These are phyloP conservation scores for Amanita fuliginea DNA, from an alignment of 768 basidiomycete species.

Conservation along the genomic window DNA sequence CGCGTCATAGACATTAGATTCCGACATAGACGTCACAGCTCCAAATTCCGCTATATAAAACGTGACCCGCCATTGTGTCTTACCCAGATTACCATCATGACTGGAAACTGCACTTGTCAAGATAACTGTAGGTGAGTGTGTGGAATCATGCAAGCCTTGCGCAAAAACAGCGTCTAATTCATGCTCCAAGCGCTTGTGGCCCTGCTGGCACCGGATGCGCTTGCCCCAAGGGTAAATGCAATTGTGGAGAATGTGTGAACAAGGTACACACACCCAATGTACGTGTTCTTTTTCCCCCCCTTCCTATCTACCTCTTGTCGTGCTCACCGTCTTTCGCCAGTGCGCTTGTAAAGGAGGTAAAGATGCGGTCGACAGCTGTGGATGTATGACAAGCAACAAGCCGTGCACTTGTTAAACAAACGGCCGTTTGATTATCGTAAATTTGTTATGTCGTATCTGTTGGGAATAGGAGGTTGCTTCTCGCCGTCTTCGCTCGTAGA, in stretches of 20 bases:
- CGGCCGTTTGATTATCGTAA: not conserved
- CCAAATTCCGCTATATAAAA: too few relatives aligned
- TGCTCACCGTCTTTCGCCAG: conserved; percentile 11
- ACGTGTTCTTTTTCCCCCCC: not conserved
- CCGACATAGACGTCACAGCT: too few relatives aligned
- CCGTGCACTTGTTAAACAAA: conserved; percentile 20
- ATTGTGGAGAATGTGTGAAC: conserved; percentile 24
- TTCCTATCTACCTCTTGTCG: not conserved
- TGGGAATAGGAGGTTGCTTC: not conserved
- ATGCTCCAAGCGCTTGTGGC: conserved; percentile 21
- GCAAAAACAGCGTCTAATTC: not conserved
- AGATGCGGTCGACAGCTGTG: conserved; percentile 16
- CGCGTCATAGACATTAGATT: too few relatives aligned
- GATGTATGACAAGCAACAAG: conserved; percentile 20
- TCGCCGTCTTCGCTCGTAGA: not conserved
- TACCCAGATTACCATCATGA: conserved; percentile 10
- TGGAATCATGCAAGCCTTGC: conserved; percentile 7
- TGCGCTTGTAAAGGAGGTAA: conserved; percentile 22
- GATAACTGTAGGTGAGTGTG: conserved; percentile 15
- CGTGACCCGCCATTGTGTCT: too few relatives aligned
- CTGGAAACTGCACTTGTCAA: conserved; percentile 21
- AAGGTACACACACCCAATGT: conserved; percentile 27
- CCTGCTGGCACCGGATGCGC: conserved; percentile 25
- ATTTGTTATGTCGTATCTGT: not conserved
- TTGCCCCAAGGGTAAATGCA: conserved; percentile 24